A percentile compares a stretch with the other conserved stretches of the same genome.
Evolutionary conservation across 2,329 filamentous ascomycete species (phyloP).

Genomic region (Microdochium trichocladiopsis): DNA sequence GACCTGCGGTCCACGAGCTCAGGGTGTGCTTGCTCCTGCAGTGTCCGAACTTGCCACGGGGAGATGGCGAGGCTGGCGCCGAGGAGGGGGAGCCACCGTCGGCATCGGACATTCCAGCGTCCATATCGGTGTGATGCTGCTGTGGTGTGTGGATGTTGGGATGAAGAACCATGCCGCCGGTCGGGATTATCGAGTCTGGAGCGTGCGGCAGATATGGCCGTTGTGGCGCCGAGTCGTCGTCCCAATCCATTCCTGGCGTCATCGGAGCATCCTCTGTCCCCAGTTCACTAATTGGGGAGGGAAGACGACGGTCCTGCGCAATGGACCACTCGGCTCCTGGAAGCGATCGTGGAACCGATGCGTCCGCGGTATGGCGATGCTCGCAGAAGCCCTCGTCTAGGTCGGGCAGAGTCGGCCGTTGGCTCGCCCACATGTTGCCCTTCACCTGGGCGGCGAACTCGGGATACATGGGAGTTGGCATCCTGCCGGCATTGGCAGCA

Average conservation of each 20-base stretch:
- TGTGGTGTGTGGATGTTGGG: conserved; percentile 27
- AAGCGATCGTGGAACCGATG: conserved; percentile 41
- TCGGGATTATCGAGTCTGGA: conserved; percentile 24
- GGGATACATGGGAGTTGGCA: conserved; percentile 54
- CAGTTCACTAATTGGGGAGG: conserved; percentile 53
- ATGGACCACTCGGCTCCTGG: conserved; percentile 41
- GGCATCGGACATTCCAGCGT: conserved; percentile 7
- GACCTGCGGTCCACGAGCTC: conserved; percentile 48
- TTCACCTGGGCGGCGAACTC: conserved; percentile 48
- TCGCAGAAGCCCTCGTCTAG: conserved; percentile 8
- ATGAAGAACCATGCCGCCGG: conserved; percentile 22
- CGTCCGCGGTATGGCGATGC: conserved; percentile 27
- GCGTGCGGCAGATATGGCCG: conserved; percentile 23
- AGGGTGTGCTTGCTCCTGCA: conserved; percentile 52
- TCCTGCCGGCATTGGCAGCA: conserved; percentile 33
- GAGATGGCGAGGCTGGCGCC: conserved; percentile 32
- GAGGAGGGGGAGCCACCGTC: conserved; percentile 20
- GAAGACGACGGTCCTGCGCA: conserved; percentile 45
- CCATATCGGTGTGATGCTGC: conserved; percentile 20
- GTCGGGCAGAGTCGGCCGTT: conserved; percentile 30
- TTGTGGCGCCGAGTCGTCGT: conserved; percentile 19
- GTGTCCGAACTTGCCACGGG: conserved; percentile 45
- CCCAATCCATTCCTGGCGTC: conserved; percentile 32
- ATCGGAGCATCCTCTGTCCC: conserved; percentile 34
- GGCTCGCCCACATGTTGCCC: conserved; percentile 40